Evolutionary conservation across 73 alveolate genomes (phyloP).

Genomic region (Symbiodinium natans): DNA sequence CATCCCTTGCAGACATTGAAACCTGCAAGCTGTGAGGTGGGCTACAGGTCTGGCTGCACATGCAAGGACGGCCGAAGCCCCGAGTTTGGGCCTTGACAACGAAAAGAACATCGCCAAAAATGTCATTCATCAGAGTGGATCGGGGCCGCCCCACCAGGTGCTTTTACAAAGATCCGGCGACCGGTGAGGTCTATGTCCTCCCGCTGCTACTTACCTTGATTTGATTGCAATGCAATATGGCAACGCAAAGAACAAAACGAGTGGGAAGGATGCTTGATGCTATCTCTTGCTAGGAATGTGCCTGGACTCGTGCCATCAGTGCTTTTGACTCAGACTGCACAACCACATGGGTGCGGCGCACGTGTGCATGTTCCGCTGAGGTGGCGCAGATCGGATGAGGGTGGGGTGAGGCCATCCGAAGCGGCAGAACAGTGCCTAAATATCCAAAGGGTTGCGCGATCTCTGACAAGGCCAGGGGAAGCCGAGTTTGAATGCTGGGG

Average conservation of each 20-base stretch:
- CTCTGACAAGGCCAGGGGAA: not conserved
- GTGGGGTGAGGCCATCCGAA: not conserved
- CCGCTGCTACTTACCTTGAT: conserved; percentile 19
- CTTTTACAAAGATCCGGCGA: conserved; percentile 65
- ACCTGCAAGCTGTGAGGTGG: conserved; percentile 9
- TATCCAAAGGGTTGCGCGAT: not conserved
- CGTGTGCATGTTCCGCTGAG: not conserved
- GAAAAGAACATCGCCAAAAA: too few species aligned
- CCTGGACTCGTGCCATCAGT: conserved; percentile 81
- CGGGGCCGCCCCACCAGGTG: conserved; percentile 25
- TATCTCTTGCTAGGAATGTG: conserved; percentile 2
- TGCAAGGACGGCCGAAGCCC: conserved; percentile 25
- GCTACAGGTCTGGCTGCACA: conserved; percentile 77
- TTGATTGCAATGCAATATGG: too few species aligned
- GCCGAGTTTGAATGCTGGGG: not conserved
- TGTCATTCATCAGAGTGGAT: too few species aligned
- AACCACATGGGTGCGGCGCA: not conserved
- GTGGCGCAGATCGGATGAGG: conserved; percentile 11
- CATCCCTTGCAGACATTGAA: too few species aligned
- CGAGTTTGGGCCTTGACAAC: not conserved
- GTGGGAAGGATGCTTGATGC: not conserved
- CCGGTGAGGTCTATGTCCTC: conserved; percentile 66
- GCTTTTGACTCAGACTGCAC: not conserved
- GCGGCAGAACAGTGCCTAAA: not conserved
- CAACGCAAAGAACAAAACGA: not conserved